These are phyloP conservation scores for Corchorus capsularis DNA, from an alignment of 345 rosid genomes.

Conservation along the genomic window DNA sequence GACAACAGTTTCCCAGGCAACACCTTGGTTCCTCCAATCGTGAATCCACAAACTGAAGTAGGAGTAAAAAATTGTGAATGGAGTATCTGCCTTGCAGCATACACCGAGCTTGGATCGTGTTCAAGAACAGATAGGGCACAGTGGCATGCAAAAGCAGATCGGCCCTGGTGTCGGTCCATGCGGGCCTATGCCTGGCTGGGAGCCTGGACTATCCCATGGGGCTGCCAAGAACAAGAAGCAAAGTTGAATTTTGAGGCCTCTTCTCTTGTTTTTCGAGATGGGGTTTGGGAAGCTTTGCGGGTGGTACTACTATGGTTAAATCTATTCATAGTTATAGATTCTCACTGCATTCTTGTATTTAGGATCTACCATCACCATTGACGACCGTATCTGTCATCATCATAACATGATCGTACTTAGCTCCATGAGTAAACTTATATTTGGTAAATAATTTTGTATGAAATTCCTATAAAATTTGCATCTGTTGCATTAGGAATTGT, in stretches of 20 bases:
- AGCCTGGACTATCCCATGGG: conserved; percentile 27
- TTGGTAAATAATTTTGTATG: neutral
- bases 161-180: conserved; percentile 17
- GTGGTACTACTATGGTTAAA: neutral
- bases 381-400: neutral
- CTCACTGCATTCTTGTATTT: conserved; percentile 19
- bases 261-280: neutral
- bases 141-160: conserved; percentile 18
- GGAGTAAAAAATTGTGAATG: conserved; percentile 23
- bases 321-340: neutral
- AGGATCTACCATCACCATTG: neutral
- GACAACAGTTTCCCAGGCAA: conserved; percentile 31
- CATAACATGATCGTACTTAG: neutral
- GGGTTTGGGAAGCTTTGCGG: neutral
- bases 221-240: conserved; percentile 23
- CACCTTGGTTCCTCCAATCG: conserved; percentile 25
- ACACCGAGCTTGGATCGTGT: conserved; percentile 13
- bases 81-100: conserved; percentile 25
- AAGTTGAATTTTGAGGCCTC: conserved; percentile 18
- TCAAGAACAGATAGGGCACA: conserved; percentile 15
- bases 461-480: neutral
- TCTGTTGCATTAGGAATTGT: neutral
- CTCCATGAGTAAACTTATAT: conserved; percentile 6
- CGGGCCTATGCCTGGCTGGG: conserved; percentile 30
- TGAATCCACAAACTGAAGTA: conserved; percentile 22